A percentile compares a stretch with the other conserved stretches of the same genome.
phyloP scores from a whole-genome alignment of 2,329 filamentous ascomycete genomes.

The Amauroascus niger region DNA sequence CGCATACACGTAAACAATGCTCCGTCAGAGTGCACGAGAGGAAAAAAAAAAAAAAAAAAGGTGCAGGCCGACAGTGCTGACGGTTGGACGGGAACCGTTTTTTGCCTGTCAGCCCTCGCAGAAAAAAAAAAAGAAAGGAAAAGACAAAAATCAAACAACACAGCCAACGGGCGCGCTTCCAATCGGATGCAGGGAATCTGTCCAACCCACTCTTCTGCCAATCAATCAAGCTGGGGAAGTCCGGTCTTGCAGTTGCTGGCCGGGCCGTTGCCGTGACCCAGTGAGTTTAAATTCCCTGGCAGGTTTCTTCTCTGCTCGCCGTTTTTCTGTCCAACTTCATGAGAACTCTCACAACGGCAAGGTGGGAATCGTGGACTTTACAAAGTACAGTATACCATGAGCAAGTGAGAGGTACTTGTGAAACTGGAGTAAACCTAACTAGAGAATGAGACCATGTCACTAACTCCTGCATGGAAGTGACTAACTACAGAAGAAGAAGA shows the following conservation, averaged over 20 bases:
- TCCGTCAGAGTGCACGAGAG: neutral
- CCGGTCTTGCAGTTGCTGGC: neutral
- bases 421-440: no score
- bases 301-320: neutral
- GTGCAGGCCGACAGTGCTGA: no score
- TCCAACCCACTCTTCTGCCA: neutral
- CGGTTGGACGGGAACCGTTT: conserved; percentile 5
- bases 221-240: neutral
- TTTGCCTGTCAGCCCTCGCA: conserved; percentile 3
- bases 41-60: neutral
- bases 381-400: no score
- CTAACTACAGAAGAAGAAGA: no score
- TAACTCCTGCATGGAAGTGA: no score
- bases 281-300: conserved; percentile 3
- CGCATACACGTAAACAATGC: neutral
- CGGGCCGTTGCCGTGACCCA: conserved; percentile 12
- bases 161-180: conserved; percentile 9
- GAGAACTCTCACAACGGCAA: no score
- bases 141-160: no score
- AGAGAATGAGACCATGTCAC: no score
- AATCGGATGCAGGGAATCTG: conserved; percentile 11
- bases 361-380: no score
- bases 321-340: neutral
- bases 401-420: no score
- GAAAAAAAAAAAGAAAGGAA: no score